Base-by-base conservation (phyloP, 176 grass and related monocot genomes). In the Saccharum officinarum region DNA sequence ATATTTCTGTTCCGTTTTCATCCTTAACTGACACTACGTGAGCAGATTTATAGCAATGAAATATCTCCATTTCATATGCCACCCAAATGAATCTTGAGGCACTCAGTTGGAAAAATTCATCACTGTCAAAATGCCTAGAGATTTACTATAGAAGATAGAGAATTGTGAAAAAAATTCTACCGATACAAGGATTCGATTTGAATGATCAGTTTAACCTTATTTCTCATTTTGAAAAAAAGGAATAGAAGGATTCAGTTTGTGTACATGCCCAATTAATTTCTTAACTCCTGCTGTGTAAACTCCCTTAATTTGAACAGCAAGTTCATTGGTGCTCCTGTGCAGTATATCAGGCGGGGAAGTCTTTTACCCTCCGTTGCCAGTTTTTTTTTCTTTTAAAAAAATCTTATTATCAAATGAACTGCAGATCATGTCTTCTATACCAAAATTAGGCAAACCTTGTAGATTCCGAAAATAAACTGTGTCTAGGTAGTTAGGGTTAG, bases 371-470 rank as follows among this genome's bases (percentile, higher is more conserved):
- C 17, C 6, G 50, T 54, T 54, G 50, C 6, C 50, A 54, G 16
- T 54, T 54, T 17, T 2, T 37, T 37, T 37, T 37, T 6, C 0
- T 3, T 34, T 28, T 1, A 52, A 18, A 18, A 17, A 52, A 17
- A 4, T 4, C 47, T 50, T 50, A 6, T 16, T 83, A 75, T 90
- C 61, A 69, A 61, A 87, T 80, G 80, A 59, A 79, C 26, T 57
- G n/a, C 45, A 44, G 40, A 50, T 12, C 60, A 76, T 67, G 73
- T 86, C 10, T 82, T 44, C 16, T 72, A 28, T 4, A 69, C 83
- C 52, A 78, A 45, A 82, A 20, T 76, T 85, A 81, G 40, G 63
- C 52, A 86, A 77, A 82, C 41, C 41, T 63, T 76, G 77, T 79
- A 52, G 15, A 18, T 18, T 52, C 15, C 18, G 49, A 52, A 52